Base-by-base conservation (phyloP, 106 monocot genomes). In the Alisma plantagoaquatica region DNA sequence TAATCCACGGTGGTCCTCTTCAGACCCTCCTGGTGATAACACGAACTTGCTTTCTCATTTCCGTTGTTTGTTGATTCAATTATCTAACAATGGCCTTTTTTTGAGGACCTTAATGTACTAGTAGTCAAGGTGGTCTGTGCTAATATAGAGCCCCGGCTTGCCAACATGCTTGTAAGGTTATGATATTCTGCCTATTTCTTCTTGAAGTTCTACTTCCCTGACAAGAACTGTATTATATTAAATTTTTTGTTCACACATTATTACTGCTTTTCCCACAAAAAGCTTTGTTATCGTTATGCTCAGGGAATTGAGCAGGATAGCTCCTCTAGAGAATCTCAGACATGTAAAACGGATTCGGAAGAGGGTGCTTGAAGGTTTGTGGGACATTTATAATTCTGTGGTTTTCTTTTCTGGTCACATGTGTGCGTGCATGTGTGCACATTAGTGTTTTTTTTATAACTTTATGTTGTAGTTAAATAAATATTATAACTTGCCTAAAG, bases 81-180 rank as follows among this genome's bases (percentile, higher is more conserved):
- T 49, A 5, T 29, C 2, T 19, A 2, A 33, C 8, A 25, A 28
- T 53, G 46, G 50, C 18, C 20, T 49, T 3, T 41, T 54, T 44
- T 56, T 18, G 23, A 31, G 49, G 10, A 28, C 2, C 19, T 65
- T 16, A 52, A 1, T 12, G 35, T 38, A 7, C 35, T 14, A 14
- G 30, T 33, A 84, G 84, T 77, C 29, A 58, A 75, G 52, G 84
- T 81, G 23, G 8, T 84, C 33, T 84, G 84, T 63, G 60, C 75
- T 0, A 54, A 46, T 11, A 65, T 91, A 31, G 84, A 84, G 72
- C 84, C 91, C 21, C 84, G 78, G 38, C 46, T 73, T 15, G 80
- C 72, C 9, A 81, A 74, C 51, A 63, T 31, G 25, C 43, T 91
- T 20, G 70, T 81, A 38, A 80, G 91, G 91, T 84, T 21, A 27